Percentiles rank a stretch among this genome's conserved stretches.
Conservation (phyloP, 345 rosid genomes). For the Trapa incisa region DNA sequence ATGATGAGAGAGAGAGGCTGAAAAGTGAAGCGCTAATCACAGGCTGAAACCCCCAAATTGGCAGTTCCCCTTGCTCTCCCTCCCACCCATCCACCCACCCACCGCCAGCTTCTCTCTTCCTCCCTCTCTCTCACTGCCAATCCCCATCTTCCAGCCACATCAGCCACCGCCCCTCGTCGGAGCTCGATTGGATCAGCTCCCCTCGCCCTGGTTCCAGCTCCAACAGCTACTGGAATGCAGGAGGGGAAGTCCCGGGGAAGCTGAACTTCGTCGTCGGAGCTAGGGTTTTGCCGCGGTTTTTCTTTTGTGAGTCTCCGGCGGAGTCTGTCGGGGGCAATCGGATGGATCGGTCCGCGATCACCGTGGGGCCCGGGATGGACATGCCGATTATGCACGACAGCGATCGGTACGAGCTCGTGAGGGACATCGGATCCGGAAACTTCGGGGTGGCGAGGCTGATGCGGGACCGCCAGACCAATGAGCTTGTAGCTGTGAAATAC, state of each 20-base stretch:
- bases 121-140: background rate
- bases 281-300: constrained; percentile 7
- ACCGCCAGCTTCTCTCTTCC: too few species aligned
- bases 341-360: constrained; percentile 68
- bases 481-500: constrained; percentile 78
- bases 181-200: background rate
- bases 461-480: constrained; percentile 58
- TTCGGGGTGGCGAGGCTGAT: constrained; percentile 70
- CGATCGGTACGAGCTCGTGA: constrained; percentile 66
- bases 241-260: background rate
- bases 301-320: background rate
- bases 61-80: background rate
- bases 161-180: background rate
- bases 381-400: constrained; percentile 75
- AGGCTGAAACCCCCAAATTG: constrained; percentile 1
- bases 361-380: constrained; percentile 79
- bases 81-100: background rate
- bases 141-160: background rate
- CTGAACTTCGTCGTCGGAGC: constrained; percentile 4
- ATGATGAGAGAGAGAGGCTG: too few species aligned
- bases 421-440: constrained; percentile 70
- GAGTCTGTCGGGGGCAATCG: constrained; percentile 3
- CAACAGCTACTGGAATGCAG: background rate
- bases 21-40: background rate
- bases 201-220: background rate